Base-by-base conservation (phyloP, 495 filamentous ascomycete species). In the Neohortaea acidophila region DNA sequence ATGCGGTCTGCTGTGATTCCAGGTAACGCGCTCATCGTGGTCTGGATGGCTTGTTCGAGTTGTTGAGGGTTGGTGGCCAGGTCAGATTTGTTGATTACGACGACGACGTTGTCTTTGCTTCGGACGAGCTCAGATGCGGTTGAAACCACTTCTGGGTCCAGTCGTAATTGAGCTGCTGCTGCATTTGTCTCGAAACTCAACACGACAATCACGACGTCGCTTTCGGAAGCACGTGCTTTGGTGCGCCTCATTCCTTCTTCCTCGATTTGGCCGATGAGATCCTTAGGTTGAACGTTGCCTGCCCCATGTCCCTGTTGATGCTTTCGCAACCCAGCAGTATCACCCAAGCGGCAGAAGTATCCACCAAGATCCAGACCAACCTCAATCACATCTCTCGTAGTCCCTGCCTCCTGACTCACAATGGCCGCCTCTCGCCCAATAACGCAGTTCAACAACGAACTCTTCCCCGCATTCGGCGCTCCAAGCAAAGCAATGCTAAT, bases 351-450 rank as follows among this genome's bases (percentile, higher is more conserved):
- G 50, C 84, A 89, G 43, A 81, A 75, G 60, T 77, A 97, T 0
- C 89, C 89, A 0, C 79, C 76, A 28, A 97, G 67, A 59, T 97
- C 91, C 11, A 97, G 66, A 15, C 81, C 81, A 1, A 91, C 78
- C 58, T 96, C 89, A 13, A 97, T 77, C 20, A 96, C 77, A 67
- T 96, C 91, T 25, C 89, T 63, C 1, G 89, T 97, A 0, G 89
- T 97, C 0, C 89, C 89, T 21, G 81, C 82, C 54, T 96, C 87
- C 0, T 70, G 64, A 30, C 84, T 93, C 2, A 96, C 91, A 53
- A 97, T 97, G 14, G 82, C 84, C 0, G 89, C 91, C 52, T 97
- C 86, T 34, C 86, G 65, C 2, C 86, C 86, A n/a, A 93, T 83
- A 45, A 97, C 67, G 36, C 71, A 64, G 59, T 97, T 97, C 52